Evolutionary conservation across 2,329 filamentous ascomycete genomes (phyloP), one percentile per base, ranked within the genome.

Genomic region (Curvularia spicifera): DNA sequence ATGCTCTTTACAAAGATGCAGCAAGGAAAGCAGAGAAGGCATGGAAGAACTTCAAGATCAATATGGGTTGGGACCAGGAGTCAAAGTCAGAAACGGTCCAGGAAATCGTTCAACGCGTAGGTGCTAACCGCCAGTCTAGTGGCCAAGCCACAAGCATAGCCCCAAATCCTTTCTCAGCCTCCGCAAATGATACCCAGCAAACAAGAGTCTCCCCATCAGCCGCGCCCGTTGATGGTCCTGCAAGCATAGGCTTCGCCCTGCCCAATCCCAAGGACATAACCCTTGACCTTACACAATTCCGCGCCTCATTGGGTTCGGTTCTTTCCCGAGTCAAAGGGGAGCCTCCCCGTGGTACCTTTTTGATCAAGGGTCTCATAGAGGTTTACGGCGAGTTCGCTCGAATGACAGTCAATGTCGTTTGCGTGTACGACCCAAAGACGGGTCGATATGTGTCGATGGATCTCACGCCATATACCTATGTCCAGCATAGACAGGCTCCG

Each of bases 351-450:
- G 82, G 82, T 3, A 76, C 73, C 3, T 76, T 83, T 51, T 58
- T 79, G 0, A 76, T 84, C 12, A 69, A 73, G 1, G 82, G 81
- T 4, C 54, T 82, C 33, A 71, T 84, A 1, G 80, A 83, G 56
- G 65, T 83, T 3, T 68, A 75, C n/a, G 81, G 81, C 6, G 65
- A 71, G 8, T 74, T 70, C 44, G 80, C 78, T 0, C 72, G 71
- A 42, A 64, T 79, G 55, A 77, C 78, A 5, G 60, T 83, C n/a
- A 80, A 82, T 55, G 78, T 83, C 2, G 58, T 67, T 8, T 78
- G 74, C 5, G 74, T 71, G 5, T 84, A 83, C 60, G 80, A 83
- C 56, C 80, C 81, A 1, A 76, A 76, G 46, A 56, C 67, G 24
- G 72, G 66, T 9, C 75, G 76, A 40, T 82, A 75, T 53, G 69